Conservation (phyloP, 2,329 filamentous ascomycete genomes). For the Verticillium klebahnii region DNA sequence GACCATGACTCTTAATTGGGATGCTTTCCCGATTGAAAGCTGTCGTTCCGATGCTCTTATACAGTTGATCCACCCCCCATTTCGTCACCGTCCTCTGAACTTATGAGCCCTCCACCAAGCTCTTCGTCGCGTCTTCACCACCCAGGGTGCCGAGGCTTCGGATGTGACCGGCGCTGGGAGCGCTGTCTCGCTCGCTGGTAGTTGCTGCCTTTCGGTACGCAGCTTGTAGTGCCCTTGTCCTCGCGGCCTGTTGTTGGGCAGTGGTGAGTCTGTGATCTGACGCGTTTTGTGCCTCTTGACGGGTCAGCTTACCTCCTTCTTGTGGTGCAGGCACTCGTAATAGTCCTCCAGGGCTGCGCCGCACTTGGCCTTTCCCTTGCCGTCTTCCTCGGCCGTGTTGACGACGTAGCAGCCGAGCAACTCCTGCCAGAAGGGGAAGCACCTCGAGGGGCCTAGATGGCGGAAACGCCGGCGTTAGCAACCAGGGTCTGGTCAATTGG, state of each 20-base stretch:
- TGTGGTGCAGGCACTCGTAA: conserved; percentile 97
- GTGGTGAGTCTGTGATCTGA: conserved; percentile 1
- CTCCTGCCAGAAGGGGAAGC: conserved; percentile 99
- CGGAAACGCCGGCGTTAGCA: conserved; percentile 15
- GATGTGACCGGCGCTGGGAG: conserved; percentile 80
- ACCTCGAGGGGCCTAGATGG: conserved; percentile 61
- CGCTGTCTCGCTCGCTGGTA: conserved; percentile 71
- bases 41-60: background rate
- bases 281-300: conserved; percentile 7
- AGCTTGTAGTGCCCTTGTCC: conserved; percentile 72
- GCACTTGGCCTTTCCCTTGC: conserved; percentile 84
- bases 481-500: background rate
- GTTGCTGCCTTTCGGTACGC: conserved; percentile 80
- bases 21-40: background rate
- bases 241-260: conserved; percentile 56
- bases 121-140: conserved; percentile 61
- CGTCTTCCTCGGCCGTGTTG: conserved; percentile 77
- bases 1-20: background rate
- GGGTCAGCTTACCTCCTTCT: conserved; percentile 79
- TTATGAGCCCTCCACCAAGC: conserved; percentile 36
- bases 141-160: conserved; percentile 78
- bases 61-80: background rate
- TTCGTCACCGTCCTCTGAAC: background rate
- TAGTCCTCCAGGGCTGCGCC: conserved; percentile 85
- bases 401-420: conserved; percentile 97